Evolutionary conservation across 768 basidiomycete species (phyloP), one percentile per base, ranked within the genome.

Genomic region (Suillus americanus): DNA sequence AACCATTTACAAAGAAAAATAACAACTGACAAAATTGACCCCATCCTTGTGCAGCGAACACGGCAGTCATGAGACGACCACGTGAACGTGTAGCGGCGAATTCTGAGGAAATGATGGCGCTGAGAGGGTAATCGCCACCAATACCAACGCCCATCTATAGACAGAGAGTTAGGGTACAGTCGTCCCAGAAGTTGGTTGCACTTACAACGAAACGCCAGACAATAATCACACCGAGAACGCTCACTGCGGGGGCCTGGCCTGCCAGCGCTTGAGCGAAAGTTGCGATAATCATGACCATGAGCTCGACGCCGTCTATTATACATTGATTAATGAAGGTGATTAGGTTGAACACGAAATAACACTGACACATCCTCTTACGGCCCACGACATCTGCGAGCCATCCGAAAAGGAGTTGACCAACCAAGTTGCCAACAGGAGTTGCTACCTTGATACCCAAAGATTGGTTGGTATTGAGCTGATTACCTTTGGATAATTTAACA

Each of bases 1-100:
- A 12, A 18, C 23, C 35, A n/a, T 20, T 13, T 33, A 40, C 3
- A 38, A 41, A 23, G 50, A 3, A 28, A 41, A 10, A 12, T n/a
- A 40, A 14, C 7, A 33, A 30, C 33, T 30, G 66, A 89, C 90
- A 68, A 68, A 94, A 85, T 76, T 94, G 88, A 57, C 94, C 94
- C 89, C 91, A 96, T 28, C 94, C 94, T 68, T 96, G 94, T 59
- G 83, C 78, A 0, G 94, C 88, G 67, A 95, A 96, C 0, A 95
- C 92, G 8, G 90, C 91, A 1, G 90, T 89, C 92, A 97, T 95
- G 76, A 97, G 86, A 28, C 94, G 83, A 54, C 94, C 94, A 68
- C 94, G 86, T 55, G 82, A 86, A 50, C 84, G 84, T 20, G 88
- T 90, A 0, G 91, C 82, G 1, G 94, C 89, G 69, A 95, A 97